These are phyloP conservation scores for Penicillium egyptiacum DNA, from an alignment of 495 filamentous ascomycete genomes.

Conservation along the genomic window DNA sequence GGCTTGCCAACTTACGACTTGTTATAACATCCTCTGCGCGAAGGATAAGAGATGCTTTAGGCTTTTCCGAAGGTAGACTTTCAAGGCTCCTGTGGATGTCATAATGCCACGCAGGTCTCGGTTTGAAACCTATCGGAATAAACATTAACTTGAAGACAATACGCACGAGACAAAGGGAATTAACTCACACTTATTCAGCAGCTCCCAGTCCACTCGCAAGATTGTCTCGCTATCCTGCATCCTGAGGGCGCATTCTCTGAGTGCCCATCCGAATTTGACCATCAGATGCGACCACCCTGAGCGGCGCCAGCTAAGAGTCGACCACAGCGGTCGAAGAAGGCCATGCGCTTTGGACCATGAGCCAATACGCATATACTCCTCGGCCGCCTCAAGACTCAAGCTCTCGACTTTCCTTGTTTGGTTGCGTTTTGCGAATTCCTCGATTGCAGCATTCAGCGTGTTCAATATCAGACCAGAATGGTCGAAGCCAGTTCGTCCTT, in stretches of 20 bases:
- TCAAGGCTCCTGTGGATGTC: conserved; percentile 71
- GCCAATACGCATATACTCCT: conserved; percentile 61
- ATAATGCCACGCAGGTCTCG: conserved; percentile 63
- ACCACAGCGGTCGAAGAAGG: conserved; percentile 70
- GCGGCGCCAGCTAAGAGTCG: conserved; percentile 66
- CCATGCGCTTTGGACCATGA: conserved; percentile 66
- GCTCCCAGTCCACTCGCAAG: conserved; percentile 81
- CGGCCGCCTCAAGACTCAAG: conserved; percentile 66
- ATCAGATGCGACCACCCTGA: conserved; percentile 82
- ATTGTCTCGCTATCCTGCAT: conserved; percentile 63
- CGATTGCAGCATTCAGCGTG: conserved; percentile 58
- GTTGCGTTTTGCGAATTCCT: conserved; percentile 62
- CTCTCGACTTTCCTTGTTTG: conserved; percentile 67
- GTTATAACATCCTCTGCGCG: conserved; percentile 67
- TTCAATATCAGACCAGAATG: conserved; percentile 63
- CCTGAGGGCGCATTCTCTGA: conserved; percentile 69
- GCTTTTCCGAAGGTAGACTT: conserved; percentile 46
- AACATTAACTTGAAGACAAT: conserved; percentile 7
- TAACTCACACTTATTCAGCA: conserved; percentile 64
- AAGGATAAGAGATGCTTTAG: conserved; percentile 65
- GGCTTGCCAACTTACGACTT: conserved; percentile 51
- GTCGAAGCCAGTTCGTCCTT: conserved; percentile 54
- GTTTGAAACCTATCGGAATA: conserved; percentile 55
- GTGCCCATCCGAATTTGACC: conserved; percentile 68
- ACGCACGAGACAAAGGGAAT: background rate